phyloP scores from a whole-genome alignment of 495 filamentous ascomycete species.

The Daldinia vernicosa region DNA sequence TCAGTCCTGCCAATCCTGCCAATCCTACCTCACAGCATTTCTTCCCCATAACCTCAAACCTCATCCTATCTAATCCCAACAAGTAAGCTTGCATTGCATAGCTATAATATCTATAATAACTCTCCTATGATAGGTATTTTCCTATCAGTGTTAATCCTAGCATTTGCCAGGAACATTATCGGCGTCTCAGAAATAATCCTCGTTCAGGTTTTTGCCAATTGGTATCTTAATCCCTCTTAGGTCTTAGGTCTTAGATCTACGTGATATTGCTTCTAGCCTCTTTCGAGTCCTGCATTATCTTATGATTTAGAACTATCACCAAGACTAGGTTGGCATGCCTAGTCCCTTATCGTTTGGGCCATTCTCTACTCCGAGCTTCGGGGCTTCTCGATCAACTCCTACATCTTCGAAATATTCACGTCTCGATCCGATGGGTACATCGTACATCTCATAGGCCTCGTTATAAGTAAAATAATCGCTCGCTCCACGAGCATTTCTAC shows the following conservation, averaged over 20 bases:
- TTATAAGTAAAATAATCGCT: not conserved
- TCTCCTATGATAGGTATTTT: not conserved
- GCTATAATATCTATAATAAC: not conserved
- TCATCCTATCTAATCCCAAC: conserved; percentile 20
- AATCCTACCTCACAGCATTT: not conserved
- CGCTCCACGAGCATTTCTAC: not conserved
- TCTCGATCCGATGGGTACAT: conserved; percentile 20
- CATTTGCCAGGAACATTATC: not conserved
- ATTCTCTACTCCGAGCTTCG: not conserved
- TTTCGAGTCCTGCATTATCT: not conserved
- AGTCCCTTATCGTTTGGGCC: not conserved
- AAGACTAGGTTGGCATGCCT: not conserved
- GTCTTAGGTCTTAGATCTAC: too few relatives aligned
- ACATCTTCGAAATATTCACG: not conserved
- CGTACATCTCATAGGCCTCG: conserved; percentile 2
- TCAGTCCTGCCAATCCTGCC: too few relatives aligned
- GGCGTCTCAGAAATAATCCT: not conserved
- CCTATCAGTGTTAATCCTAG: not conserved
- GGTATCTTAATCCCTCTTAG: not conserved
- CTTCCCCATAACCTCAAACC: conserved; percentile 6
- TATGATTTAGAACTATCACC: not conserved
- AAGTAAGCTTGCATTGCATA: conserved; percentile 10
- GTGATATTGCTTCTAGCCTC: not conserved
- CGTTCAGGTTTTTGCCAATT: not conserved
- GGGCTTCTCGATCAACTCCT: not conserved